A percentile compares a stretch with the other conserved stretches of the same genome.
Conservation (phyloP, 2,329 filamentous ascomycete genomes). For the Hymenoscyphus fructigenus region DNA sequence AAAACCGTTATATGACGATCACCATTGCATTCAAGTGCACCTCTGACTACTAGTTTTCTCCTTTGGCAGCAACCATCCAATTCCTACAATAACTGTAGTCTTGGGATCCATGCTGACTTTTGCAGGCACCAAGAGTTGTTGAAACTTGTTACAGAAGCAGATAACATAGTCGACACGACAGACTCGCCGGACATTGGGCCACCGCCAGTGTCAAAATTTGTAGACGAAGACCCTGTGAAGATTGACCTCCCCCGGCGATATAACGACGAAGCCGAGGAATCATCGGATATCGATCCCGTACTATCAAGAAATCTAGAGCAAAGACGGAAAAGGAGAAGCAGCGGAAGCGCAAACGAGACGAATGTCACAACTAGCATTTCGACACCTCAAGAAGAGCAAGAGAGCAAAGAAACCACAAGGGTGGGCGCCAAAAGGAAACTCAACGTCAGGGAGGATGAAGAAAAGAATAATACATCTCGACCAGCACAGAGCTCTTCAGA, state of each 20-base stretch:
- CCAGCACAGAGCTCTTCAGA: slow-evolving; percentile 31
- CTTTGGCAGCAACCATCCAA: not conserved
- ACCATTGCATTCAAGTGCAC: slow-evolving; percentile 72
- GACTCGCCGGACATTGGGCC: slow-evolving; percentile 70
- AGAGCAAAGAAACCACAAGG: slow-evolving; percentile 40
- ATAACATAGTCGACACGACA: slow-evolving; percentile 39
- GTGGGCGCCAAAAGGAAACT: slow-evolving; percentile 59
- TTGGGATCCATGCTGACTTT: slow-evolving; percentile 34
- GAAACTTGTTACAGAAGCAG: slow-evolving; percentile 22
- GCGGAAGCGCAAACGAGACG: slow-evolving; percentile 20
- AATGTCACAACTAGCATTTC: slow-evolving; percentile 20
- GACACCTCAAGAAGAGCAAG: slow-evolving; percentile 14
- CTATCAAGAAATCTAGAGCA: slow-evolving; percentile 37
- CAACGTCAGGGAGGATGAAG: slow-evolving; percentile 54
- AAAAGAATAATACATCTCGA: slow-evolving; percentile 38
- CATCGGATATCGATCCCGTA: slow-evolving; percentile 25
- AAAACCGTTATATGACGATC: slow-evolving; percentile 84
- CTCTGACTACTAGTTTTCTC: slow-evolving; percentile 57
- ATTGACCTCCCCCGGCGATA: slow-evolving; percentile 46
- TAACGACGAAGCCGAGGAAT: slow-evolving; percentile 23
- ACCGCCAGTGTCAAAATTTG: slow-evolving; percentile 57
- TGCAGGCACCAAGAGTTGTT: slow-evolving; percentile 35
- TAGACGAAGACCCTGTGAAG: slow-evolving; percentile 56
- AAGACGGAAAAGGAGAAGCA: slow-evolving; percentile 37
- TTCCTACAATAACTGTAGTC: not conserved